Evolutionary conservation across 352 stramenopile species (phyloP), one percentile per base, ranked within the genome.

Genomic region (Globisporangium nunn): DNA sequence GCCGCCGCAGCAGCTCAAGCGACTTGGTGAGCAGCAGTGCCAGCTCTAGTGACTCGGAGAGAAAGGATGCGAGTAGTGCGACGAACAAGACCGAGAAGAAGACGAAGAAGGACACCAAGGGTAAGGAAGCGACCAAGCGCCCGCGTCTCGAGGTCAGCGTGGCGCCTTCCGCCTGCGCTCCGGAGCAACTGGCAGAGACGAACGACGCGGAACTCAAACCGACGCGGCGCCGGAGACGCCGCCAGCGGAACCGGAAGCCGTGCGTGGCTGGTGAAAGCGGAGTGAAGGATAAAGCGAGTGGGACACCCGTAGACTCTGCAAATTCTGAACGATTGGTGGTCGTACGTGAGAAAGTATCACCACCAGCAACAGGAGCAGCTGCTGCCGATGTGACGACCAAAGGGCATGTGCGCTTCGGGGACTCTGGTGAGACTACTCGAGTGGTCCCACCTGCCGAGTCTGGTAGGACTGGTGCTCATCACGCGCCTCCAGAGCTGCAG

Each of bases 331-430:
- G 23, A 23, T 23, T 23, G 23, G 23, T 23, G 23, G 23, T 23
- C 23, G 23, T 23, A 23, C 23, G 23, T 23, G 23, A 23, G 1
- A 23, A 23, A 23, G 23, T 23, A 23, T 23, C 46, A 31, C 35
- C 35, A 8, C 14, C 46, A 23, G 23, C 23, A 23, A 23, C 23
- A 23, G 23, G 28, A 52, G 29, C n/a, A 50, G 7, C 18, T 8
- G 12, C 46, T 54, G 17, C 43, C 39, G 5, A 39, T 29, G 35
- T 10, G 6, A 10, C 35, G 31, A 39, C 58, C 4, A 78, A 68
- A 31, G 57, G 41, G 30, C 74, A 83, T 51, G 52, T 83, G 10
- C 62, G 73, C 23, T 83, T 83, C 62, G 74, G 76, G 15, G 60
- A 67, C 47, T 54, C 59, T 28, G 62, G 66, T 5, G 61, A 83